A percentile compares a stretch with the other conserved stretches of the same genome.
phyloP scores from a whole-genome alignment of 495 filamentous ascomycete species.

The Cryomyces minteri region DNA sequence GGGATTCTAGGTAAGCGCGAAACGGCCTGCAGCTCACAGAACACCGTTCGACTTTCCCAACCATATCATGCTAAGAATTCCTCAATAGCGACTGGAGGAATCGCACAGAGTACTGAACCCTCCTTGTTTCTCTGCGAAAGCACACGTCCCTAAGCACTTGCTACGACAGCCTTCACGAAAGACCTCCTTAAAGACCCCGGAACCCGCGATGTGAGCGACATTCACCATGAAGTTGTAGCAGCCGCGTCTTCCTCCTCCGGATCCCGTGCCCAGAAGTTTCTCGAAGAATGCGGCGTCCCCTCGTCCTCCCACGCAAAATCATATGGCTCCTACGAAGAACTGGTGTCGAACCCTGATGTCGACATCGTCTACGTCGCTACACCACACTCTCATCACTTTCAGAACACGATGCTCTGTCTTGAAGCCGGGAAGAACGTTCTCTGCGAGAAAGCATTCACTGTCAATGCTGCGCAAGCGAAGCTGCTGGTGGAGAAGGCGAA shows the following conservation, averaged over 20 bases:
- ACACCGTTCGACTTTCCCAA: too few relatives aligned
- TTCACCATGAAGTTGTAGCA: slow-evolving; percentile 62
- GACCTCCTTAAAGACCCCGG: slow-evolving; percentile 70
- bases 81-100: too few relatives aligned
- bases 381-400: slow-evolving; percentile 90
- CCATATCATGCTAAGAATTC: too few relatives aligned
- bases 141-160: too few relatives aligned
- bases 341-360: slow-evolving; percentile 57
- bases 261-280: slow-evolving; percentile 51
- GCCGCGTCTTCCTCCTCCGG: slow-evolving; percentile 64
- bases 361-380: slow-evolving; percentile 90
- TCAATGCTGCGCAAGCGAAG: slow-evolving; percentile 65
- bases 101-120: too few relatives aligned
- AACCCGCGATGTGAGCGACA: slow-evolving; percentile 48
- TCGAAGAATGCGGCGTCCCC: slow-evolving; percentile 45
- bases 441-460: slow-evolving; percentile 87
- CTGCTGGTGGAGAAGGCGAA: slow-evolving; percentile 52
- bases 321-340: slow-evolving; percentile 64
- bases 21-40: too few relatives aligned
- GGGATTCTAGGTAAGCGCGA: not conserved
- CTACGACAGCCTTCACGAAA: slow-evolving; percentile 41
- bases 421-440: slow-evolving; percentile 76
- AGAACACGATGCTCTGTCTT: slow-evolving; percentile 67
- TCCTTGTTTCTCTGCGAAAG: too few relatives aligned
- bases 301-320: slow-evolving; percentile 35